These are phyloP conservation scores for Candida odintsovae DNA, from an alignment of 805 yeast genomes.

Conservation along the genomic window DNA sequence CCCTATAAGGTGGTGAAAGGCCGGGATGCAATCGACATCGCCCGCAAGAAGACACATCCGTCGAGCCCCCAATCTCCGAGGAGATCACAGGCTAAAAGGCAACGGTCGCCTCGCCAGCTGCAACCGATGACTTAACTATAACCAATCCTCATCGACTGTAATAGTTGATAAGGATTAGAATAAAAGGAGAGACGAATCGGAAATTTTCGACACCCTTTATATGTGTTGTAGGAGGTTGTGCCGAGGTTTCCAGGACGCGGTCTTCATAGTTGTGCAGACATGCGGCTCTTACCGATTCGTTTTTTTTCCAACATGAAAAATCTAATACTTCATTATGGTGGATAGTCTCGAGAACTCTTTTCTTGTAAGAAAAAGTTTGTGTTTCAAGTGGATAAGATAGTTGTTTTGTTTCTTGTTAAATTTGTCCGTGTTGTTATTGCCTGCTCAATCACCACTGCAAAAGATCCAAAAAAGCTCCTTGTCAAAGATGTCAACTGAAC, in stretches of 20 bases:
- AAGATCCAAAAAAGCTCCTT: neutral
- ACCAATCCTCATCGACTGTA: constrained; percentile 52
- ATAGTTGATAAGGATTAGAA: constrained; percentile 42
- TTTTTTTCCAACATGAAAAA: neutral
- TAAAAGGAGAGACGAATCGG: constrained; percentile 1
- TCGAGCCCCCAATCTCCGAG: neutral
- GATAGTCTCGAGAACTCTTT: no score
- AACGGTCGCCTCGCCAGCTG: constrained; percentile 15
- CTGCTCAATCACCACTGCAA: neutral
- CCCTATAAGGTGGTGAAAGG: constrained; percentile 47
- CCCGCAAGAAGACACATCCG: constrained; percentile 27
- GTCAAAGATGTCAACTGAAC: constrained; percentile 5
- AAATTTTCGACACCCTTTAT: constrained; percentile 1
- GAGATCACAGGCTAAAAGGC: neutral
- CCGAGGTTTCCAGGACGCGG: neutral
- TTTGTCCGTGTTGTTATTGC: neutral
- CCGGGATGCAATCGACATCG: constrained; percentile 50
- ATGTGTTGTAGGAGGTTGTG: neutral
- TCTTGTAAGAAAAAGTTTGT: no score
- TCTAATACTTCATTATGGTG: neutral
- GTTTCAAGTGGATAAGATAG: neutral
- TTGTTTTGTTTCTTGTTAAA: neutral
- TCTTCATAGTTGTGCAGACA: neutral
- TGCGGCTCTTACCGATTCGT: neutral
- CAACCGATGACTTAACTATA: constrained; percentile 30